Evolutionary conservation across 2,329 filamentous ascomycete genomes (phyloP).

Genomic region (Pseudogymnoascus sp.): DNA sequence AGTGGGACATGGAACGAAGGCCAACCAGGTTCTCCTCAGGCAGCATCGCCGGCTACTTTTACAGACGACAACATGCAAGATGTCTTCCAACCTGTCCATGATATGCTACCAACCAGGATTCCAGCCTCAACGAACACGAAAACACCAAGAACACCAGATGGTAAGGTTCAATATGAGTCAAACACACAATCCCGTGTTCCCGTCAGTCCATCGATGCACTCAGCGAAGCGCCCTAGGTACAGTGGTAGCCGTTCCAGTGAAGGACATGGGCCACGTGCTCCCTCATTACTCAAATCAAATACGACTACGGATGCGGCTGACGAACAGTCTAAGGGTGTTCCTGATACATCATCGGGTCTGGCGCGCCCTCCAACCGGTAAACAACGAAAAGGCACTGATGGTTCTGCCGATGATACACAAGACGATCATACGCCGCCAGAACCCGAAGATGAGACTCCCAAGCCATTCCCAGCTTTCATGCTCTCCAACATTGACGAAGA

Average conservation of each 20-base stretch:
- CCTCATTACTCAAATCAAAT: slow-evolving; percentile 22
- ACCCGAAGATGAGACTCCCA: not conserved
- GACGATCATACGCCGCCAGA: not conserved
- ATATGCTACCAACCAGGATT: not conserved
- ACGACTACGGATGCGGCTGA: not conserved
- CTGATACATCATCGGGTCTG: slow-evolving; percentile 17
- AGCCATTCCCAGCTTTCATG: not conserved
- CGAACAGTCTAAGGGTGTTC: slow-evolving; percentile 15
- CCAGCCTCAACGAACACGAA: not conserved
- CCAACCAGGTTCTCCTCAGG: slow-evolving; percentile 48
- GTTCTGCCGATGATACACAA: slow-evolving; percentile 11
- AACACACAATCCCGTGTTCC: not conserved
- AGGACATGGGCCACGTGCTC: slow-evolving; percentile 17
- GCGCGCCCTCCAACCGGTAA: slow-evolving; percentile 7
- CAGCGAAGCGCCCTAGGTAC: slow-evolving; percentile 22
- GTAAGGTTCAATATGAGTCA: not conserved
- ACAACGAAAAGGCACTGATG: slow-evolving; percentile 20
- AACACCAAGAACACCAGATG: not conserved
- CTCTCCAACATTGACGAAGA: slow-evolving; percentile 36
- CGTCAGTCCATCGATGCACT: not conserved
- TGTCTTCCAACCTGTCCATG: not conserved
- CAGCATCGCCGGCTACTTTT: slow-evolving; percentile 15
- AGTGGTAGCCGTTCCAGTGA: slow-evolving; percentile 18
- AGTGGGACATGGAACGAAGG: slow-evolving; percentile 56
- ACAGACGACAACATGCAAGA: not conserved